A percentile compares a stretch with the other conserved stretches of the same genome.
Conservation (phyloP, 345 rosid species). For the Citrus trifoliata region DNA sequence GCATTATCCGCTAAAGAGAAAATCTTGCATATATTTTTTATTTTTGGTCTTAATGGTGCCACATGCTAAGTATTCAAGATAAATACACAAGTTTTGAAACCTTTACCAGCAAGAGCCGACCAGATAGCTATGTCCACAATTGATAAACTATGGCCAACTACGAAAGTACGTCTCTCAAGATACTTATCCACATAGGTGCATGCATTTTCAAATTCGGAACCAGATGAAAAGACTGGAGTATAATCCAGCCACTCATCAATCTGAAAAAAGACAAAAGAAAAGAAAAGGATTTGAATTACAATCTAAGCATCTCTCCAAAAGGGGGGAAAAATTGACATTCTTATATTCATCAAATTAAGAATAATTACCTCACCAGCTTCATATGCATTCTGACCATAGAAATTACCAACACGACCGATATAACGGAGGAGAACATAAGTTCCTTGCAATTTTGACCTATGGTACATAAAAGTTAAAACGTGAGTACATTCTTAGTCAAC, state of each 20-base stretch:
- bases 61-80: not conserved
- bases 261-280: constrained; percentile 27
- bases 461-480: not conserved
- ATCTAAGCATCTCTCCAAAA: no score
- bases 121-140: constrained; percentile 87
- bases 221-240: constrained; percentile 57
- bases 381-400: not conserved
- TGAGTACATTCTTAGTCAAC: no score
- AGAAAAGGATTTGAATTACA: not conserved
- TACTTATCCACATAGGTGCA: constrained; percentile 54
- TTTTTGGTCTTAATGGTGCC: not conserved
- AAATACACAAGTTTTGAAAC: not conserved
- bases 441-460: constrained; percentile 58
- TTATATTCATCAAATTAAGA: not conserved
- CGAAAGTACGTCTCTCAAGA: constrained; percentile 50
- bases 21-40: no score
- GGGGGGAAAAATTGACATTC: no score
- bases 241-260: constrained; percentile 32
- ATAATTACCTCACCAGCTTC: constrained; percentile 23
- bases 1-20: no score
- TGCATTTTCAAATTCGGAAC: constrained; percentile 82
- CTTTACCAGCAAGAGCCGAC: constrained; percentile 79
- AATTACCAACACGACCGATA: constrained; percentile 41
- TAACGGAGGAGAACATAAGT: constrained; percentile 54
- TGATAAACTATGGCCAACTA: constrained; percentile 66